Evolutionary conservation across 2,329 filamentous ascomycete genomes (phyloP).

Genomic region (Aspergillus sp.): DNA sequence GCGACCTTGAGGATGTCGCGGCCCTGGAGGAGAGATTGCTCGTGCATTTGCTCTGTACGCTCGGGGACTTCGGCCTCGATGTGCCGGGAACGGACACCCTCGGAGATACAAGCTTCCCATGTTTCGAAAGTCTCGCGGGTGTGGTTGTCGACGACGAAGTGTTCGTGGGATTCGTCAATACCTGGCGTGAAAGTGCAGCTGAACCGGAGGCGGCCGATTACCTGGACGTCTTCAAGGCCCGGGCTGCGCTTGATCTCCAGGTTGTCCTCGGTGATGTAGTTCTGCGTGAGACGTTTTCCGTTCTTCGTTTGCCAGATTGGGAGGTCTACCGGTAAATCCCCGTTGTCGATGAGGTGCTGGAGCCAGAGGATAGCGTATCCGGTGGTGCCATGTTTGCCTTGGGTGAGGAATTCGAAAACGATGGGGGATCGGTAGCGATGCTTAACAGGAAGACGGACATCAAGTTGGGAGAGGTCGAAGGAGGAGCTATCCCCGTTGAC

Average conservation of each 20-base stretch:
- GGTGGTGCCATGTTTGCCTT: slow-evolving; percentile 67
- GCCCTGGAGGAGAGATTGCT: slow-evolving; percentile 74
- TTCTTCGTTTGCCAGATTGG: slow-evolving; percentile 86
- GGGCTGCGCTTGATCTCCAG: slow-evolving; percentile 61
- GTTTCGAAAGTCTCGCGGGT: slow-evolving; percentile 90
- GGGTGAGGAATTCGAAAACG: slow-evolving; percentile 78
- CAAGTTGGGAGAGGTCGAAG: slow-evolving; percentile 58
- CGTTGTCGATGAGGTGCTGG: slow-evolving; percentile 77
- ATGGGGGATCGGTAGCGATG: slow-evolving; percentile 87
- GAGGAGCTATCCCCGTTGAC: slow-evolving; percentile 60
- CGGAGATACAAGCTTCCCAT: slow-evolving; percentile 87
- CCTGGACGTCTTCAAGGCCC: slow-evolving; percentile 72
- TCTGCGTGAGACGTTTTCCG: slow-evolving; percentile 75
- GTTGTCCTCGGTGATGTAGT: slow-evolving; percentile 84
- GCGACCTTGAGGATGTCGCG: slow-evolving; percentile 77
- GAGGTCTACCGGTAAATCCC: slow-evolving; percentile 75
- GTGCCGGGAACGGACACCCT: slow-evolving; percentile 73
- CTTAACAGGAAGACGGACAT: slow-evolving; percentile 79
- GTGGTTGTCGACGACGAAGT: slow-evolving; percentile 82
- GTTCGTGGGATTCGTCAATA: slow-evolving; percentile 80
- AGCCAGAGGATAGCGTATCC: slow-evolving; percentile 85
- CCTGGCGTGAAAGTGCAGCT: slow-evolving; percentile 81
- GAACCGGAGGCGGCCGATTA: slow-evolving; percentile 81
- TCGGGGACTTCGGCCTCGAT: slow-evolving; percentile 74
- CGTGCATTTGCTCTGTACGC: slow-evolving; percentile 72